phyloP scores from a whole-genome alignment of 169 alveolate species.

The Perkinsus olseni region DNA sequence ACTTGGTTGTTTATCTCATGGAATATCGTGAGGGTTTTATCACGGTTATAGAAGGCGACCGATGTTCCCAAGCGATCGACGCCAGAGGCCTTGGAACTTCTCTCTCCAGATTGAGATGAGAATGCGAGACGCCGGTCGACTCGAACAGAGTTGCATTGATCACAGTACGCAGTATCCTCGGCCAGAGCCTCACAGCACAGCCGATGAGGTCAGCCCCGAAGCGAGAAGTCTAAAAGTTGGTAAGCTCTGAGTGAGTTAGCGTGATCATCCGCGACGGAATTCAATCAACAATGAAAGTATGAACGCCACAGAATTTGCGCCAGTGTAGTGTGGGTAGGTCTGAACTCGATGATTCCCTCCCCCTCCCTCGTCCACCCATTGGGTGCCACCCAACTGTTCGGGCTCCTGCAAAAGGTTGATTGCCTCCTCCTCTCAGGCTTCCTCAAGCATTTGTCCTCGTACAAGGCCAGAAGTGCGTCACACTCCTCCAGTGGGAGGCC shows the following conservation, averaged over 20 bases:
- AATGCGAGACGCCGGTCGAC: background rate
- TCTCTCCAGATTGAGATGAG: background rate
- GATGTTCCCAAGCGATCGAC: too few relatives aligned
- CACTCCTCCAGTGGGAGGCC: background rate
- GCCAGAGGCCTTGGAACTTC: too few relatives aligned
- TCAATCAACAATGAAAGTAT: too few relatives aligned
- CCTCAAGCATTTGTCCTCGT: background rate
- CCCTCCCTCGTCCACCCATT: background rate
- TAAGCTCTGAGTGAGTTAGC: background rate
- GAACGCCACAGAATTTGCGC: too few relatives aligned
- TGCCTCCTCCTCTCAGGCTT: background rate
- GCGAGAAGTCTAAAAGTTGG: background rate
- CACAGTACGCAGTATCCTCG: background rate
- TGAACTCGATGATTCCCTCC: too few relatives aligned
- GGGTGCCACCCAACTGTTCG: too few relatives aligned
- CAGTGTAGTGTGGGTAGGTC: too few relatives aligned
- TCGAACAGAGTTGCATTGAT: background rate
- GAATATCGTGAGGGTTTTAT: too few relatives aligned
- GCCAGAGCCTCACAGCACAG: background rate
- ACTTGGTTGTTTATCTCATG: too few relatives aligned
- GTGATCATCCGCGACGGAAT: background rate
- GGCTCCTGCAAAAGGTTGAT: background rate
- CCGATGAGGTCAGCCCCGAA: background rate
- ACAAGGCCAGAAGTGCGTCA: background rate
- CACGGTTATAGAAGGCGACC: too few relatives aligned